Evolutionary conservation across 2,329 filamentous ascomycete species (phyloP).

Genomic region (Thermochaetoides dissita): DNA sequence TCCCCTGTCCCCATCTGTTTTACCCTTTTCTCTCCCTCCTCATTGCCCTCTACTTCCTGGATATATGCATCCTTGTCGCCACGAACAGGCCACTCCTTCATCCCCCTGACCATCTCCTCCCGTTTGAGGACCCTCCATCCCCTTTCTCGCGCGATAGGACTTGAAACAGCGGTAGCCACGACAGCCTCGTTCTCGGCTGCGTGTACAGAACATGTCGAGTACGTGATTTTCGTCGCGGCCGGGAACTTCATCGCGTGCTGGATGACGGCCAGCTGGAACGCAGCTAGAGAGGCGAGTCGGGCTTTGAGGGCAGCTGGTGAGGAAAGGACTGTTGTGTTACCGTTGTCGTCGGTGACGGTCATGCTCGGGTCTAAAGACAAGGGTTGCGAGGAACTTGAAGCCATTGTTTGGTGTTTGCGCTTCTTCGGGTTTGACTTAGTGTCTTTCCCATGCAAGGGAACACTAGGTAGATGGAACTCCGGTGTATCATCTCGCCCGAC

Average conservation of each 20-base stretch:
- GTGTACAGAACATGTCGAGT: constrained; percentile 88
- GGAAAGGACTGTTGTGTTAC: constrained; percentile 34
- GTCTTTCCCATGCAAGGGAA: too few relatives aligned
- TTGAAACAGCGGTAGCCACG: constrained; percentile 56
- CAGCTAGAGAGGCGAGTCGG: constrained; percentile 59
- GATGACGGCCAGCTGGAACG: constrained; percentile 70
- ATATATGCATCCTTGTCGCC: constrained; percentile 34
- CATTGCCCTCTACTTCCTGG: constrained; percentile 30
- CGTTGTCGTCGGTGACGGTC: constrained; percentile 37
- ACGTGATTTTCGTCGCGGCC: constrained; percentile 60
- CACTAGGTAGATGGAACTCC: constrained; percentile 42
- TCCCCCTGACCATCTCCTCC: constrained; percentile 58
- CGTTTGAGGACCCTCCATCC: constrained; percentile 70
- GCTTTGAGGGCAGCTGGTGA: constrained; percentile 44
- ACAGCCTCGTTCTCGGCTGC: constrained; percentile 80
- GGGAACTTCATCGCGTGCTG: constrained; percentile 77
- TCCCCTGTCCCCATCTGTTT: neutral
- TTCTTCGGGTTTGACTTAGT: constrained; percentile 1
- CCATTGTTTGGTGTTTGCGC: constrained; percentile 6
- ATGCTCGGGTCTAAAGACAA: constrained; percentile 10
- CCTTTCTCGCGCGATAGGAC: constrained; percentile 46
- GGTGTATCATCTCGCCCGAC: constrained; percentile 73
- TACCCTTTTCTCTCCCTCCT: constrained; percentile 3
- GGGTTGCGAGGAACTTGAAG: too few relatives aligned
- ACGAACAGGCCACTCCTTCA: constrained; percentile 61